Conservation (phyloP, 345 rosid species). For the Euphorbia tirucalli region DNA sequence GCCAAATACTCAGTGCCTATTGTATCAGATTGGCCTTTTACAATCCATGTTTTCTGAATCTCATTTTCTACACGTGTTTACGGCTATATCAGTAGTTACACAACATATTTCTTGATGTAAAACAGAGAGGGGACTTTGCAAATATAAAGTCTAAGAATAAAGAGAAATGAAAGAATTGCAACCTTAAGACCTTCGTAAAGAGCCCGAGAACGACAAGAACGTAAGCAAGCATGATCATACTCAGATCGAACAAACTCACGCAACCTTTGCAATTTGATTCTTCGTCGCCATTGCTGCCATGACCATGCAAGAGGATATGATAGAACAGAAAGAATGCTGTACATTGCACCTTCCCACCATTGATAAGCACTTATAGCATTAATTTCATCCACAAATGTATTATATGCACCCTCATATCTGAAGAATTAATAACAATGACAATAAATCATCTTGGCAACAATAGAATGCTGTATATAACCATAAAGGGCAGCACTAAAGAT, state of each 20-base stretch:
- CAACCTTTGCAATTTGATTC: constrained; percentile 73
- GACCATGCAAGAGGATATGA: constrained; percentile 95
- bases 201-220: constrained; percentile 99
- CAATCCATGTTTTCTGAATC: not conserved
- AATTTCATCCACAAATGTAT: constrained; percentile 92
- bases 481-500: not conserved
- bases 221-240: constrained; percentile 96
- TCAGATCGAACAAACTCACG: constrained; percentile 99
- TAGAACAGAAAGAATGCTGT: constrained; percentile 75
- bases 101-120: not conserved
- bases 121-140: not conserved
- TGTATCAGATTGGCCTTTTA: not conserved
- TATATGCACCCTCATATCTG: constrained; percentile 95
- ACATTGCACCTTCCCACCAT: constrained; percentile 99
- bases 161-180: constrained; percentile 14
- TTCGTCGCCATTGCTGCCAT: constrained; percentile 97
- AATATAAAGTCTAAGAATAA: not conserved
- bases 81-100: not conserved
- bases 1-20: no score
- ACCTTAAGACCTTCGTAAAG: constrained; percentile 99
- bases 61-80: no score
- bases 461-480: not conserved
- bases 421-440: constrained; percentile 23
- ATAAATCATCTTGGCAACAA: constrained; percentile 16
- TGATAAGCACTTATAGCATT: constrained; percentile 94